Base-by-base conservation (phyloP, 2,329 filamentous ascomycete genomes). In the Colletotrichum lini region DNA sequence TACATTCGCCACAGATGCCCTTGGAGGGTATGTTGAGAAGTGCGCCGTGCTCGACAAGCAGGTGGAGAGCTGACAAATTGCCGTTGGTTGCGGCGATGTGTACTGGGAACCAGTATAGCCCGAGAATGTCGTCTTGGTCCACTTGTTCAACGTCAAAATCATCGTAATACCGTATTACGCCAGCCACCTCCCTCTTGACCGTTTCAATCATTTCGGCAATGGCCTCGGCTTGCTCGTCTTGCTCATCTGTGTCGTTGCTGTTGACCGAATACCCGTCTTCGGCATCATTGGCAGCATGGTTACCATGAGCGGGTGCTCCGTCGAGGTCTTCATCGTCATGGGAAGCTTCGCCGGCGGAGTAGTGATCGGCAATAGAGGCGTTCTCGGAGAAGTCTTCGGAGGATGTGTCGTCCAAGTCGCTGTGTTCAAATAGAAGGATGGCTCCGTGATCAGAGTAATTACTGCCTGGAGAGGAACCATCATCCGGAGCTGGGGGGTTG, bases 71-170 rank as follows among this genome's bases (percentile, higher is more conserved):
- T 10, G 42, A 8, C 5, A 40, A 7, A 23, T 63, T 54, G 26
- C 60, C 30, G 12, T 7, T 10, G 2, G 16, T 26, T 10, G 59
- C 45, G 8, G 45, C 59, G 9, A 53, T 53, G n/a, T 62, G 59
- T 16, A 62, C n/a, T 13, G 59, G 59, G 13, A 30, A 40, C 59
- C 59, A 62, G 18, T 40, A 62, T 38, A 53, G 8, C 5, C 40
- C 42, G 8, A 7, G 3, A 21, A 45, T 45, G 16, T 47, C 42
- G 40, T 35, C 40, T 9, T 45, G 2, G 8, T 59, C 21, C 2
- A 40, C 30, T 35, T 35, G 30, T 35, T 9, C 30, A 35, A 9
- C 30, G 8, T 35, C 30, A 35, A 10, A 35, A 35, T 35, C 30
- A 35, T 35, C 8, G 30, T 35, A 23, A 45, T 26, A 59, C 4